Conservation (phyloP, 371 early-diverging fungal species). For the Syncephalis plumigaleata region DNA sequence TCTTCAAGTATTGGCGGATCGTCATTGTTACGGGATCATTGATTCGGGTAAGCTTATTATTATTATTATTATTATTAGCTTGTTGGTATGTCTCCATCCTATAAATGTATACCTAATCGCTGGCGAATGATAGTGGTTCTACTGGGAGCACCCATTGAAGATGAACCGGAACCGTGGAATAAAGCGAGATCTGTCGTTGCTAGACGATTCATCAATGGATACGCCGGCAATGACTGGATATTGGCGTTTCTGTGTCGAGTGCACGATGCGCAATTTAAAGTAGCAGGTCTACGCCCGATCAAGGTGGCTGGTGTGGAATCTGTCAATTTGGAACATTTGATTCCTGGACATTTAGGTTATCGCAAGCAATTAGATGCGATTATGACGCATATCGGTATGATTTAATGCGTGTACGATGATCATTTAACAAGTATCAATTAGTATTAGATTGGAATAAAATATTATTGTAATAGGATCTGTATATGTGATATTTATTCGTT, state of each 20-base stretch:
- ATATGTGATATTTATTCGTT: too few relatives aligned
- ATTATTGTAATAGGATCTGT: too few relatives aligned
- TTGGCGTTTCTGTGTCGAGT: slow-evolving; percentile 63
- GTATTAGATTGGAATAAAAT: too few relatives aligned
- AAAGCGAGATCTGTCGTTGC: slow-evolving; percentile 42
- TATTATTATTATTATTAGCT: too few relatives aligned
- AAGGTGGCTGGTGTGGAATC: slow-evolving; percentile 49
- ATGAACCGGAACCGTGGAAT: slow-evolving; percentile 23
- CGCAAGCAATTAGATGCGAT: neutral
- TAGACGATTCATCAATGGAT: slow-evolving; percentile 80
- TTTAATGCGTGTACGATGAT: too few relatives aligned
- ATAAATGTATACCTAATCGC: neutral
- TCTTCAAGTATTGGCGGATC: slow-evolving; percentile 58
- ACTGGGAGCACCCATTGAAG: slow-evolving; percentile 41
- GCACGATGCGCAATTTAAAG: slow-evolving; percentile 38
- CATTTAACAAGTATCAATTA: too few relatives aligned
- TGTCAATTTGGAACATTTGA: slow-evolving; percentile 43
- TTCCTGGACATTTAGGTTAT: slow-evolving; percentile 81
- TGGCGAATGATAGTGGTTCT: slow-evolving; percentile 20
- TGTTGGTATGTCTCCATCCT: neutral
- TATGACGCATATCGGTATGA: neutral
- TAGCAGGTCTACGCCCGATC: slow-evolving; percentile 69
- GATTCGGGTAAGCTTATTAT: slow-evolving; percentile 20
- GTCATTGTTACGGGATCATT: slow-evolving; percentile 23
- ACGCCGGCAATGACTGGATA: slow-evolving; percentile 74